Base-by-base conservation (phyloP, 2,329 filamentous ascomycete species). In the Alternaria novae-zelandiae region DNA sequence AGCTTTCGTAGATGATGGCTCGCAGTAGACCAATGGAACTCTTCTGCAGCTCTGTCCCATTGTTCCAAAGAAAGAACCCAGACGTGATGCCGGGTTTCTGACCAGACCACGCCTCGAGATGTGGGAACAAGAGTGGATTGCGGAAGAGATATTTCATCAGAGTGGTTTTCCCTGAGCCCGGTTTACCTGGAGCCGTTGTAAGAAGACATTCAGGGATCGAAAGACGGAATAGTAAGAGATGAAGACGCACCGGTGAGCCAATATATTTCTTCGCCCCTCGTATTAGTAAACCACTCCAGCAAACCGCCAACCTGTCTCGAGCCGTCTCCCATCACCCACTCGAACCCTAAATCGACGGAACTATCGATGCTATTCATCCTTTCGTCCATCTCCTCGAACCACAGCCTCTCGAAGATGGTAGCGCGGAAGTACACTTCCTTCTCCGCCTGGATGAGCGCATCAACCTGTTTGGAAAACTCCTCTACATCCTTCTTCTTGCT, bases 121-220 rank as follows among this genome's bases (percentile, higher is more conserved):
- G 67, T 13, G 71, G 68, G 46, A 73, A 75, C 10, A 74, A 54
- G 4, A 61, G 63, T 49, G 68, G 61, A 43, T 76, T 75, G 13
- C 71, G 72, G 54, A 76, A 75, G 4, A 75, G 55, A 36, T 79
- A 79, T 20, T 81, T 79, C 73, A 84, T 83, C 2, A 85, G 73
- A 0, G 82, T 84, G 0, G 82, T 84, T 63, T 85, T 85, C 1
- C 83, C 83, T 0, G 81, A 82, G 0, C 83, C 83, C 4, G 83
- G 79, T 32, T 84, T 73, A 12, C 74, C 70, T 72, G 30, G 20
- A 8, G 21, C 49, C 6, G 23, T 20, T 49, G 20, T 23, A 21
- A 54, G 53, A 54, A 23, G 53, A 17, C 25, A 21, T 25, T 5
- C 8, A 50, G 15, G 11, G 44, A 21, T 26, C 20, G 43, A 41